A percentile compares a stretch with the other conserved stretches of the same genome.
Conservation (phyloP, 768 basidiomycete species). For the Cyclocybe cylindracea region DNA sequence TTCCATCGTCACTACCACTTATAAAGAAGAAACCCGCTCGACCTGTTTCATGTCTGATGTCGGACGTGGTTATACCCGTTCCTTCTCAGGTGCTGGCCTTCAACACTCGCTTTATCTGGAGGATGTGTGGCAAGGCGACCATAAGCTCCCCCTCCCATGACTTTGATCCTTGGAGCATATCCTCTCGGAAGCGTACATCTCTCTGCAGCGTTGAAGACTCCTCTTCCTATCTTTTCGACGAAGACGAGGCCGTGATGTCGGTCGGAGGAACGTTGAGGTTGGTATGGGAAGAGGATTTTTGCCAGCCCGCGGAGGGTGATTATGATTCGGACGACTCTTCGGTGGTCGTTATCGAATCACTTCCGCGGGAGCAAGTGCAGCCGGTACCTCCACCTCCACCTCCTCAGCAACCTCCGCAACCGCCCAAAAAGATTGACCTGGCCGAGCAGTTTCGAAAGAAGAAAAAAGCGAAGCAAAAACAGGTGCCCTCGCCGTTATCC, state of each 20-base stretch:
- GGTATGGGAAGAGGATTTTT: too few relatives aligned
- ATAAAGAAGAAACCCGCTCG: not conserved
- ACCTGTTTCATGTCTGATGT: not conserved
- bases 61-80: not conserved
- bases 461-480: not conserved
- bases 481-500: too few relatives aligned
- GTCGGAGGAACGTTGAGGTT: too few relatives aligned
- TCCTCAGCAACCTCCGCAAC: not conserved
- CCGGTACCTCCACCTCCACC: not conserved
- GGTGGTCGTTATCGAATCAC: not conserved
- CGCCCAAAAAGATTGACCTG: slow-evolving; percentile 16
- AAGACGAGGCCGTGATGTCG: too few relatives aligned
- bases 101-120: not conserved
- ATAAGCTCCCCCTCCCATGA: not conserved
- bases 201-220: not conserved
- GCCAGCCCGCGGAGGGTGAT: not conserved
- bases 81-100: not conserved
- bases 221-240: too few relatives aligned
- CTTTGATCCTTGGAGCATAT: not conserved
- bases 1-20: not conserved
- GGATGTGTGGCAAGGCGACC: not conserved
- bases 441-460: slow-evolving; percentile 15
- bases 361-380: not conserved
- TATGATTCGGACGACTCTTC: not conserved
- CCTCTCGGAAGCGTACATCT: too few relatives aligned